A percentile compares a stretch with the other conserved stretches of the same genome.
phyloP scores from a whole-genome alignment of 2,329 filamentous ascomycete genomes.

The Nemania serpens region DNA sequence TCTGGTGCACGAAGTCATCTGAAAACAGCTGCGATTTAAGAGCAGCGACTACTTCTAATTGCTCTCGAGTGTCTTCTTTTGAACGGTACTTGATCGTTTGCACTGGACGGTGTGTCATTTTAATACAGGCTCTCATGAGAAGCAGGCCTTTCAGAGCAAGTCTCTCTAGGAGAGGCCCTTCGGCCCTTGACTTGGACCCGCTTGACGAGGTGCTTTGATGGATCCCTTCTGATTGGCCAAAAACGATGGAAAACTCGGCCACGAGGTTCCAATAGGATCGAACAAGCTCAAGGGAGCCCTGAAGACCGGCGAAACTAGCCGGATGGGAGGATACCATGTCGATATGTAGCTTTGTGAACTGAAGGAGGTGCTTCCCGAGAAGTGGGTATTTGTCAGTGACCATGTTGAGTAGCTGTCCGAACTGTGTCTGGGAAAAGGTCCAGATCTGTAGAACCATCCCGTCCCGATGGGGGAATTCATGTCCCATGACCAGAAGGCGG shows the following conservation, averaged over 20 bases:
- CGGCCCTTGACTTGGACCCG: constrained; percentile 54
- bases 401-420: constrained; percentile 74
- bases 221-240: constrained; percentile 64
- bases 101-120: constrained; percentile 79
- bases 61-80: constrained; percentile 75
- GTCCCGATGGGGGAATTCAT: constrained; percentile 81
- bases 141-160: constrained; percentile 83
- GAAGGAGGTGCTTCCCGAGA: constrained; percentile 81
- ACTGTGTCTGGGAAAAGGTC: constrained; percentile 75
- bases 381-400: constrained; percentile 47
- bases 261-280: constrained; percentile 86
- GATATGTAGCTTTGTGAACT: constrained; percentile 89
- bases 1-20: constrained; percentile 74
- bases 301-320: constrained; percentile 80
- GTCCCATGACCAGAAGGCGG: constrained; percentile 78
- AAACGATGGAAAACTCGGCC: constrained; percentile 75
- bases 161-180: constrained; percentile 73
- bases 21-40: constrained; percentile 78
- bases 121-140: constrained; percentile 79
- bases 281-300: constrained; percentile 76
- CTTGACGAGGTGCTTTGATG: constrained; percentile 49
- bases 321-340: constrained; percentile 82
- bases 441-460: constrained; percentile 79
- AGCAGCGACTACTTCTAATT: constrained; percentile 67
- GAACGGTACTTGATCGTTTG: constrained; percentile 85